phyloP scores from a whole-genome alignment of 129 eudicot genomes.

The Chrysanthemum lavandulifolium region DNA sequence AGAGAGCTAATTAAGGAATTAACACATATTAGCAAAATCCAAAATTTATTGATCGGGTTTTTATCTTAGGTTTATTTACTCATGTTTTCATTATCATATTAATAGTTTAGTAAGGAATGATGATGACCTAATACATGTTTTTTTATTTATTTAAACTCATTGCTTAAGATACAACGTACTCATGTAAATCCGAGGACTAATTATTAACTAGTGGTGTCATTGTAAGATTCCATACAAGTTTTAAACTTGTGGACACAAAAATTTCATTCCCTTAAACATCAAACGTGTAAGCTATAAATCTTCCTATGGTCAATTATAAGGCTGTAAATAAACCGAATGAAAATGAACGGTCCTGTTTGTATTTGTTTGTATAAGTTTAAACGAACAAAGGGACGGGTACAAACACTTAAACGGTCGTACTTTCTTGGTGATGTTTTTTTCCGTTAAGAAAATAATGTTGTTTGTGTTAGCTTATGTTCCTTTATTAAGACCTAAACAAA shows the following conservation, averaged over 20 bases:
- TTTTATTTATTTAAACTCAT: no score
- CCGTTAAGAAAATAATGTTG: no score
- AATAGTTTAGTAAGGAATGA: background rate
- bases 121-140: background rate
- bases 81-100: background rate
- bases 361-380: no score
- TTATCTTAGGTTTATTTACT: background rate
- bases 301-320: background rate
- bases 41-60: background rate
- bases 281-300: background rate
- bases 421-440: no score
- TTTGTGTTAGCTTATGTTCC: no score
- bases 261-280: background rate
- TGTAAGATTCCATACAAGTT: slow-evolving; percentile 18
- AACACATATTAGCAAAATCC: no score
- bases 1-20: no score
- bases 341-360: no score
- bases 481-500: no score
- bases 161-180: background rate
- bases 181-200: background rate
- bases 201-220: slow-evolving; percentile 17
- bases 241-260: slow-evolving; percentile 18
- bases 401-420: no score
- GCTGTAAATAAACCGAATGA: no score
- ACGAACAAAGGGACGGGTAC: no score